Base-by-base conservation (phyloP, 805 yeast species). In the Suhomyces vadensis region DNA sequence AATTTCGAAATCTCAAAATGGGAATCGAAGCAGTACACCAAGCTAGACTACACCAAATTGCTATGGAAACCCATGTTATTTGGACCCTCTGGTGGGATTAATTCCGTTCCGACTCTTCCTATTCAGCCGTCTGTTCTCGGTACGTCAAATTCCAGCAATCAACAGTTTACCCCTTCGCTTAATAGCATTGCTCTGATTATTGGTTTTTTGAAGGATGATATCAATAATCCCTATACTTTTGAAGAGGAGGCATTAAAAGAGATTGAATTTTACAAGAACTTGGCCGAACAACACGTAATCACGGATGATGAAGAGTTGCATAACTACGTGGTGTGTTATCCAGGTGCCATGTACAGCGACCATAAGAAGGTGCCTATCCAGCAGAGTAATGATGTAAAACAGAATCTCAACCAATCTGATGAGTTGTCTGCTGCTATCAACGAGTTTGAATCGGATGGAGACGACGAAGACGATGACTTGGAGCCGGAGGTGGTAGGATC, bases 71-170 rank as follows among this genome's bases (percentile, higher is more conserved):
- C 91, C 1, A 75, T 87, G 64, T 75, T 87, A n/a, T 76, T 81
- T 54, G 95, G 95, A 0, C 92, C 94, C 0, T 83, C 91, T 0
- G 89, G 94, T 17, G 96, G 95, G 10, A 83, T 88, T 26, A 85
- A 85, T 54, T 79, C 85, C 0, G 81, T 79, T 0, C 74, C 79
- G 1, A 69, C 77, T 58, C 67, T 64, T 9, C 46, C 47, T n/a
- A 26, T 37, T 25, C 21, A 26, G 20, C 33, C 33, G n/a, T 17
- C 23, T 11, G 17, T 11, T 14, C n/a, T 19, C 14, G 37, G 37
- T 11, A 27, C 49, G 54, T 13, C 51, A 65, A 19, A 17, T 14
- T 63, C 67, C 5, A 37, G 22, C 31, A 25, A n/a, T 11, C 39
- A 36, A 14, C 11, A n/a, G n/a, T n/a, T 61, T 20, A 14, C 33